Conservation (phyloP, 1,284 basidiomycete species). For the Vanrija sp. region DNA sequence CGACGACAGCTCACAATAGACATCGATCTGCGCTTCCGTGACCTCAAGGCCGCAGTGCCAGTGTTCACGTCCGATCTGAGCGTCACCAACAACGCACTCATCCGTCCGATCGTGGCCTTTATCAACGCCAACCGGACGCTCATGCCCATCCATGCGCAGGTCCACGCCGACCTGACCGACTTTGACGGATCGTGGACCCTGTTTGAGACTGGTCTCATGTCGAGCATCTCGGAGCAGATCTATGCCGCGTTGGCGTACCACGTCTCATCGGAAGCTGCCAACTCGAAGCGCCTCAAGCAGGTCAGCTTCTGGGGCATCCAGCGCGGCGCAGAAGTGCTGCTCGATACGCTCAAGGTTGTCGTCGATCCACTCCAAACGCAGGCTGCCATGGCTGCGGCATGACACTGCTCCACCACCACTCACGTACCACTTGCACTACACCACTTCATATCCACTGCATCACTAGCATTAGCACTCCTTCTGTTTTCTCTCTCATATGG, state of each 20-base stretch:
- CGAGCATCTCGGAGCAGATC: conserved; percentile 52
- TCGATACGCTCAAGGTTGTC: conserved; percentile 59
- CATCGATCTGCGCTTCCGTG: conserved; percentile 91
- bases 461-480: too few species aligned
- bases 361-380: conserved; percentile 49
- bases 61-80: conserved; percentile 81
- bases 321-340: conserved; percentile 63
- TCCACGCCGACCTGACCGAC: conserved; percentile 70
- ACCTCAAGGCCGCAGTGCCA: conserved; percentile 93
- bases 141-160: conserved; percentile 82
- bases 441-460: background rate
- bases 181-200: conserved; percentile 84
- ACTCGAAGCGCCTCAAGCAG: conserved; percentile 78
- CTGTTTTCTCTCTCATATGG: background rate
- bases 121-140: conserved; percentile 93
- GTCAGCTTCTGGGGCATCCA: conserved; percentile 79
- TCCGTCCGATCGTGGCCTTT: conserved; percentile 95
- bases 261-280: conserved; percentile 72
- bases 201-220: conserved; percentile 46
- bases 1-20: conserved; percentile 66
- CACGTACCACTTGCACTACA: background rate
- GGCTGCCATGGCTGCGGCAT: background rate
- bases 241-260: conserved; percentile 90
- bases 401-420: background rate
- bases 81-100: conserved; percentile 90